Percentiles rank a stretch among this genome's conserved stretches.
phyloP scores from a whole-genome alignment of 192 early-diverging fungal species.

The Obelidium mucronatum region DNA sequence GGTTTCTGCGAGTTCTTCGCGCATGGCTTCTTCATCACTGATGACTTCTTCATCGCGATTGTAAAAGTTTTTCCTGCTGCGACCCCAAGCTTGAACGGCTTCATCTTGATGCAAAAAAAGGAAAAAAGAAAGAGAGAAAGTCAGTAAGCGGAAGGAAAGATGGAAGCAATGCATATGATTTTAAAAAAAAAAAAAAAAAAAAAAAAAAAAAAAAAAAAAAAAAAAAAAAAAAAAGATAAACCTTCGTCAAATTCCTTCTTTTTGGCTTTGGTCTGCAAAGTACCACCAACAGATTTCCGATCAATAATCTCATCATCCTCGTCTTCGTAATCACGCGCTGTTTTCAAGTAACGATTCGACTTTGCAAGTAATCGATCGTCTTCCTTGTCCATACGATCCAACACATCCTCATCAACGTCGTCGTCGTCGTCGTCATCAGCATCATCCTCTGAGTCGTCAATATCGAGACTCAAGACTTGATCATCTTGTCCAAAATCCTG shows the following conservation, averaged over 20 bases:
- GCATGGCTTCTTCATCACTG: conserved; percentile 75
- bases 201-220: neutral
- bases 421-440: conserved; percentile 34
- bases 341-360: conserved; percentile 10
- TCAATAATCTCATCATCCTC: conserved; percentile 43
- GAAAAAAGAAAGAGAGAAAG: neutral
- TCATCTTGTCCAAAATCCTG: conserved; percentile 72
- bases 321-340: conserved; percentile 34
- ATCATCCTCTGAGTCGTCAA: conserved; percentile 39
- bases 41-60: conserved; percentile 76
- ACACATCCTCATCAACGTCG: conserved; percentile 2
- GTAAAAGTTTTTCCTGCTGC: conserved; percentile 79
- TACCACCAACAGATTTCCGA: conserved; percentile 24
- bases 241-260: conserved; percentile 26
- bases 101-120: neutral
- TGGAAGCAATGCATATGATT: conserved; percentile 56
- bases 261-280: conserved; percentile 6
- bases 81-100: conserved; percentile 82
- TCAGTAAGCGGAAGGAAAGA: conserved; percentile 53
- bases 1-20: conserved; percentile 90
- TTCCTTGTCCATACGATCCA: conserved; percentile 20
- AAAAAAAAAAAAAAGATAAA: neutral
- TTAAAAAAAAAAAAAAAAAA: neutral
- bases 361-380: conserved; percentile 24
- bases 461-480: conserved; percentile 76